Conservation (phyloP, 2,329 filamentous ascomycete genomes). For the Aspergillus fumigatus region DNA sequence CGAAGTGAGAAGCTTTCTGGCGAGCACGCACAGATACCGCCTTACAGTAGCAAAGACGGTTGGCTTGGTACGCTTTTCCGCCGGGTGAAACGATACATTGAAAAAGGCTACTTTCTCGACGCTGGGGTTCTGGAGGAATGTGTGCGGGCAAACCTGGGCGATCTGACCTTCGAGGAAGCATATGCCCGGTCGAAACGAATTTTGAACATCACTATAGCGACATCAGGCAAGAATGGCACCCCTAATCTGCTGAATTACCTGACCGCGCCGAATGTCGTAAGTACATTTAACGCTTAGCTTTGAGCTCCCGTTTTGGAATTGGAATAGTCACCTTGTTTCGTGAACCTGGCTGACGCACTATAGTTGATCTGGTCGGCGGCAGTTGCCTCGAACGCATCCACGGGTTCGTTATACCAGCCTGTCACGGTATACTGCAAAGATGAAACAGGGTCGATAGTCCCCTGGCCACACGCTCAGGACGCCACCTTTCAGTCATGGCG, state of each 20-base stretch:
- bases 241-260: slow-evolving; percentile 87
- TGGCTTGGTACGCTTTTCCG: slow-evolving; percentile 59
- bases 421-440: slow-evolving; percentile 74
- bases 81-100: slow-evolving; percentile 63
- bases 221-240: slow-evolving; percentile 66
- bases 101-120: slow-evolving; percentile 79
- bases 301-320: not conserved
- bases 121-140: slow-evolving; percentile 76
- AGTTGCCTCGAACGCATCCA: slow-evolving; percentile 42
- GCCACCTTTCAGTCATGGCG: slow-evolving; percentile 67
- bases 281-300: slow-evolving; percentile 32
- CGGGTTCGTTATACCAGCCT: slow-evolving; percentile 61
- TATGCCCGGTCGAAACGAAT: slow-evolving; percentile 80
- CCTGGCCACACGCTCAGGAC: slow-evolving; percentile 62
- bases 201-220: slow-evolving; percentile 86
- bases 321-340: not conserved
- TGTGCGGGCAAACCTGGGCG: slow-evolving; percentile 77
- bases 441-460: slow-evolving; percentile 64
- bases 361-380: slow-evolving; percentile 57
- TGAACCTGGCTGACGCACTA: slow-evolving; percentile 1
- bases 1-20: slow-evolving; percentile 18
- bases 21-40: slow-evolving; percentile 2
- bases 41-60: slow-evolving; percentile 29
- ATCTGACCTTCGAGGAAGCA: slow-evolving; percentile 89
- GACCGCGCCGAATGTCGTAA: slow-evolving; percentile 84